These are phyloP conservation scores for Fusarium dlaminii DNA, from an alignment of 2,329 filamentous ascomycete species.

Conservation along the genomic window DNA sequence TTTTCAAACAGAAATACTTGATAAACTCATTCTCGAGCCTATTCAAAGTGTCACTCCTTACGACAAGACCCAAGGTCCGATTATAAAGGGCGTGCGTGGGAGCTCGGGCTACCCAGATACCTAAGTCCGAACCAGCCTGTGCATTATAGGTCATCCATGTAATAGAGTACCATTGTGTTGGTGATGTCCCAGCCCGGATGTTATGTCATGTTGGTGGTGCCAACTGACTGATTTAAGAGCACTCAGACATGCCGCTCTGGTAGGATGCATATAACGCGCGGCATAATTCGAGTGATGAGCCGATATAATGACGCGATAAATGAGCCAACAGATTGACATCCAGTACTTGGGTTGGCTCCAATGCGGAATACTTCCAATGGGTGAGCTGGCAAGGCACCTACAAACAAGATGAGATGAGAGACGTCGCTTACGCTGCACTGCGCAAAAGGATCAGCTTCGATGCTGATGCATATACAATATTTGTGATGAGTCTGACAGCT, in stretches of 20 bases:
- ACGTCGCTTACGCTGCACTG: constrained; percentile 7
- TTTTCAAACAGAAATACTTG: constrained; percentile 1
- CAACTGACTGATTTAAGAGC: constrained; percentile 12
- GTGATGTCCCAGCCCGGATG: neutral
- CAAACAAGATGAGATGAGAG: constrained; percentile 1
- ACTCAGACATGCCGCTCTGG: neutral
- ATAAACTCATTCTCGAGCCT: neutral
- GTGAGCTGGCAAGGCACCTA: constrained; percentile 3
- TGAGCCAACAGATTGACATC: constrained; percentile 1
- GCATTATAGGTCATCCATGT: neutral
- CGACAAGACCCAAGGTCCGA: neutral
- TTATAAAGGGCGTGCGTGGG: neutral
- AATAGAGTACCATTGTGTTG: constrained; percentile 13
- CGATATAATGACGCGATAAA: constrained; percentile 16
- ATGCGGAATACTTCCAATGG: constrained; percentile 14
- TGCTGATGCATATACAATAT: neutral
- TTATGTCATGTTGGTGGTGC: constrained; percentile 1
- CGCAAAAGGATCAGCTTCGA: neutral
- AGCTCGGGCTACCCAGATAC: neutral
- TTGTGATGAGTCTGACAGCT: neutral
- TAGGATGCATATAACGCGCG: constrained; percentile 6
- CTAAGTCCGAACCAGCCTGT: neutral
- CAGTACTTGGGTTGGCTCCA: constrained; percentile 7
- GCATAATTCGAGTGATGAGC: constrained; percentile 12
- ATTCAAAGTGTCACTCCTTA: neutral